Evolutionary conservation across 2,329 filamentous ascomycete species (phyloP), one percentile per base, ranked within the genome.

Genomic region (Aspergillus sp.): DNA sequence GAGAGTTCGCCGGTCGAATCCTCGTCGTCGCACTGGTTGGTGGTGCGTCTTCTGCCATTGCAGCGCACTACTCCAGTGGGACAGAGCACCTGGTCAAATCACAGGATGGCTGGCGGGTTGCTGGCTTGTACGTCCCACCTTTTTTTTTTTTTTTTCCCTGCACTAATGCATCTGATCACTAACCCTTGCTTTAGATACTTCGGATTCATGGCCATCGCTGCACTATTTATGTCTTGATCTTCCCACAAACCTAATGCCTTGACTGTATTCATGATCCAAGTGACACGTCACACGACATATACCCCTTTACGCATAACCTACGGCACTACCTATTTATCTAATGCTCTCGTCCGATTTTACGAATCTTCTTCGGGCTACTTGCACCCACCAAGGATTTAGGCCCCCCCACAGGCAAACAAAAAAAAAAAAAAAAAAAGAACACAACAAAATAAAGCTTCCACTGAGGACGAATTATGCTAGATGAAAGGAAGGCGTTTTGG

Each of bases 1-100:
- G 81, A 0, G 79, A 81, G 6, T 85, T 87, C 59, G 67, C 81
- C 0, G 83, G 81, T 2, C 79, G 85, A n/a, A 78, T 88, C 62
- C 80, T 81, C 0, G 79, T 88, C 2, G 81, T 86, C 2, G 64
- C 81, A 4, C 73, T 87, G 0, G 80, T 85, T 0, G 81, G 78
- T 0, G 71, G 78, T 0, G 78, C 81, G 2, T 76, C 82, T 7
- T 68, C 72, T 5, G 68, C 69, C n/a, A 70, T 75, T 52, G 73
- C 73, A 12, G 70, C 73, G n/a, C 70, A 70, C 57, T 70, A 71
- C 41, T 71, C 73, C 5, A 57, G 69, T 6, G 73, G 73, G 5
- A 63, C 69, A 39, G 72, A 75, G 41, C 66, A 69, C 11, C 57
- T 75, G 12, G 68, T 75, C 35, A 72, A 73, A 39, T 73, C 74